Evolutionary conservation across 1,284 basidiomycete genomes (phyloP), one percentile per base, ranked within the genome.

Genomic region (Boletellus deceptivus): DNA sequence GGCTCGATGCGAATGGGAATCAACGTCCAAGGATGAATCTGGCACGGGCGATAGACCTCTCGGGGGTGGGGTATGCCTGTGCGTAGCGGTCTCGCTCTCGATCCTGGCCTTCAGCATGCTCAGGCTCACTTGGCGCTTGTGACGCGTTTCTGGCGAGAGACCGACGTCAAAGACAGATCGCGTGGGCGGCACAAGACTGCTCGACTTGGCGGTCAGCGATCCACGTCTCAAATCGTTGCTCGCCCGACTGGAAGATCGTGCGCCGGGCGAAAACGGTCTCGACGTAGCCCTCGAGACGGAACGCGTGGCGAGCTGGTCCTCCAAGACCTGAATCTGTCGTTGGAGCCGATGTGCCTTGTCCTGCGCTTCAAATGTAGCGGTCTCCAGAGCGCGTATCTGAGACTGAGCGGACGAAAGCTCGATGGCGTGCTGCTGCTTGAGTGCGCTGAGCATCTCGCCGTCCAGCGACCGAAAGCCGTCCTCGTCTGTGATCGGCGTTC

Each of bases 21-120:
- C 61, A 1, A 39, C 38, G n/a, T 63, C 62, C 6, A 49, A 50
- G 22, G 33, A 6, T 0, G 59, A 35, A 33, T 70, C 68, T 1
- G 60, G 65, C 38, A 77, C 72, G 11, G 83, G 83, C 20, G 84
- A 83, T 46, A 79, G 62, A 6, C 77, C 72, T 43, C 82, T 71
- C 17, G 80, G 80, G 1, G 70, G 80, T 10, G 70, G 60, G 0
- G 65, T 58, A 33, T 67, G 63, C 17, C 56, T 54, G 20, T 61
- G 62, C 43, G 67, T 63, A 16, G 77, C 80, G 14, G 77, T 71
- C 66, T 91, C 88, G 65, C 85, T 84, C 54, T 91, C 89, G 67
- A 95, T 93, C 39, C 92, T 82, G 24, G 90, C 91, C 66, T 92
- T 93, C 48, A 95, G 80, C 82, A 93, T 93, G 61, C 84, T 84